phyloP scores from a whole-genome alignment of 2,329 filamentous ascomycete genomes.

The Xylaria sp. region DNA sequence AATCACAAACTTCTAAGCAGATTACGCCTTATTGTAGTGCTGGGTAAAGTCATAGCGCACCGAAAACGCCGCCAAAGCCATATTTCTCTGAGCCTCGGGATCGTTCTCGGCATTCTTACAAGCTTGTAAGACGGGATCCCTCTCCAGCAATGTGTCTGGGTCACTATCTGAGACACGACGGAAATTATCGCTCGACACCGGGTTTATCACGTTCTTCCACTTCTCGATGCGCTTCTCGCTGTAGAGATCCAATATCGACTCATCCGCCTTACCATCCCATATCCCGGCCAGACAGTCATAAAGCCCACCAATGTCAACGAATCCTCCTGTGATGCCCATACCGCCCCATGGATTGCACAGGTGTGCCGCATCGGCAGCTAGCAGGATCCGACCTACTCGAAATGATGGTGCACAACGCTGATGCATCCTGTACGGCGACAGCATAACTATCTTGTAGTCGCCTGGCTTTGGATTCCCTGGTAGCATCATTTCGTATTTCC shows the following conservation, averaged over 20 bases:
- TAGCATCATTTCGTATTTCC: conserved; percentile 66
- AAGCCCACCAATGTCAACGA: conserved; percentile 71
- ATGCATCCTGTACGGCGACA: conserved; percentile 70
- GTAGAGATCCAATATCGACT: conserved; percentile 57
- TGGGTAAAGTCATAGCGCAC: conserved; percentile 58
- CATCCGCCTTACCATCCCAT: conserved; percentile 56
- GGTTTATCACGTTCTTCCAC: conserved; percentile 57
- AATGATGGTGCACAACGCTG: conserved; percentile 68
- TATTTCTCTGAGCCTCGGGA: conserved; percentile 46
- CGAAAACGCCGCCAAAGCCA: conserved; percentile 51
- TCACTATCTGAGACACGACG: conserved; percentile 55
- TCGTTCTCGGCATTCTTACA: conserved; percentile 53
- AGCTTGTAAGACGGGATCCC: conserved; percentile 55
- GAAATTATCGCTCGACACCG: conserved; percentile 57
- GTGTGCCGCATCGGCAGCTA: conserved; percentile 71
- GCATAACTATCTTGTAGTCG: conserved; percentile 66
- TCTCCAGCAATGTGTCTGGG: conserved; percentile 52
- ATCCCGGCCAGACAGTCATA: conserved; percentile 66
- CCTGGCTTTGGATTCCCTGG: conserved; percentile 67
- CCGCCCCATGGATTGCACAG: conserved; percentile 66
- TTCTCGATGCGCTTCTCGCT: conserved; percentile 58
- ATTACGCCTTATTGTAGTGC: conserved; percentile 50
- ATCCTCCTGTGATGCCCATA: conserved; percentile 70
- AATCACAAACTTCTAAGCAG: background rate
- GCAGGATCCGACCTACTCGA: conserved; percentile 65